Evolutionary conservation across 441 rosid species (phyloP), one percentile per base, ranked within the genome.

Genomic region (Eruca vesicaria): DNA sequence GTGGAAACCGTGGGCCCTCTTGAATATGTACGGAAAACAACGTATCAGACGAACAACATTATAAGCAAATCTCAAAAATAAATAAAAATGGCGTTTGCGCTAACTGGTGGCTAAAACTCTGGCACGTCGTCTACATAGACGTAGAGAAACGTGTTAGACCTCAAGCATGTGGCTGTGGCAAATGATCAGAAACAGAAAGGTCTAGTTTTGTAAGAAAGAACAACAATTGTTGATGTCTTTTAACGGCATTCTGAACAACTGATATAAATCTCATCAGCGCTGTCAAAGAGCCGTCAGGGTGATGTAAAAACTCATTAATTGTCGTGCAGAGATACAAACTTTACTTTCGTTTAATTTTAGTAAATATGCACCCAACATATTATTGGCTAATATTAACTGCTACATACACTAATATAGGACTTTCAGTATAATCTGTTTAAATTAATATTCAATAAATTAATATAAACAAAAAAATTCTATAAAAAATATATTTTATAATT

Each of bases 1-100:
- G 73, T 66, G 80, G 57, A 19, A 20, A 36, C 38, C 11, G 60
- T 66, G 80, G 80, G 77, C 63, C 69, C 65, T 71, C 23, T 66
- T 71, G n/a, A 59, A 57, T 20, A 76, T 71, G 29, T 64, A 71
- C 11, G 72, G 70, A 57, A 33, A 65, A 58, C 15, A 19, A 61
- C 74, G 62, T 76, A 55, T 66, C 36, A 18, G 26, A 18, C 33
- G n/a, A n/a, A n/a, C n/a, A n/a, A 70, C 71, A 53, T 38, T 38
- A 32, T n/a, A n/a, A 53, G 26, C 65, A 69, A 38, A 41, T 76
- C 41, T 57, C 12, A 32, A 23, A 64, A 52, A 9, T 7, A 38
- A 64, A n/a, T 14, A 38, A 55, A n/a, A n/a, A n/a, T 63, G 59
- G 32, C 43, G 66, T 70, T 55, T 16, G 66, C 71, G 45, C 43